These are phyloP conservation scores for Coemansia biformis DNA, from an alignment of 192 early-diverging fungal genomes.

Conservation along the genomic window DNA sequence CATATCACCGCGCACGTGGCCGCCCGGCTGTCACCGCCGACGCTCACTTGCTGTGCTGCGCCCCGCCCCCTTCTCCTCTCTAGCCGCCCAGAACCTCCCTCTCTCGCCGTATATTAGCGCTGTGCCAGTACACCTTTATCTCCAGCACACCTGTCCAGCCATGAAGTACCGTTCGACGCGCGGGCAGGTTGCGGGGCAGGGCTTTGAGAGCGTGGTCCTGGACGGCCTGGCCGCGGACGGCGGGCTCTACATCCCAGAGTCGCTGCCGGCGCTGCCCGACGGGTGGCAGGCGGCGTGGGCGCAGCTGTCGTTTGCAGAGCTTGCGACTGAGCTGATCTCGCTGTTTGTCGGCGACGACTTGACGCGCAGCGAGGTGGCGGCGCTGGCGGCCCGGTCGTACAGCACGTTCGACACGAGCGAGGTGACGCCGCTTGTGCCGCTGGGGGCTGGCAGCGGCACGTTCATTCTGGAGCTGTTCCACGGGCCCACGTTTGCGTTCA, in stretches of 20 bases:
- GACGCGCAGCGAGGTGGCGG: constrained; percentile 61
- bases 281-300: constrained; percentile 72
- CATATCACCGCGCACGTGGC: too few species aligned
- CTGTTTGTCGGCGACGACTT: constrained; percentile 84
- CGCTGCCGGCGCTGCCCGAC: constrained; percentile 65
- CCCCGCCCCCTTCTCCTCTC: too few species aligned
- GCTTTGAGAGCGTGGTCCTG: constrained; percentile 90
- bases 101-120: too few species aligned
- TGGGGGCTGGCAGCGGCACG: constrained; percentile 15
- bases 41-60: too few species aligned
- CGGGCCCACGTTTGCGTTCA: constrained; percentile 97
- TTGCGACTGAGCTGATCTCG: constrained; percentile 81
- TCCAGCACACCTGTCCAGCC: not conserved
- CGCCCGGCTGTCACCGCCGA: too few species aligned
- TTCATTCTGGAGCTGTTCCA: constrained; percentile 88
- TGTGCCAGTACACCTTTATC: too few species aligned
- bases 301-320: constrained; percentile 65
- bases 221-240: constrained; percentile 89
- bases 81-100: too few species aligned
- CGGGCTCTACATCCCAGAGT: constrained; percentile 87
- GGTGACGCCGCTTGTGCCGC: constrained; percentile 69
- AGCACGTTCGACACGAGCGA: constrained; percentile 69
- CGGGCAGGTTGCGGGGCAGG: constrained; percentile 59
- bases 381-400: constrained; percentile 68
- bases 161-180: constrained; percentile 94